These are phyloP conservation scores for Blastocladiella britannica DNA, from an alignment of 192 early-diverging fungal genomes.

Conservation along the genomic window DNA sequence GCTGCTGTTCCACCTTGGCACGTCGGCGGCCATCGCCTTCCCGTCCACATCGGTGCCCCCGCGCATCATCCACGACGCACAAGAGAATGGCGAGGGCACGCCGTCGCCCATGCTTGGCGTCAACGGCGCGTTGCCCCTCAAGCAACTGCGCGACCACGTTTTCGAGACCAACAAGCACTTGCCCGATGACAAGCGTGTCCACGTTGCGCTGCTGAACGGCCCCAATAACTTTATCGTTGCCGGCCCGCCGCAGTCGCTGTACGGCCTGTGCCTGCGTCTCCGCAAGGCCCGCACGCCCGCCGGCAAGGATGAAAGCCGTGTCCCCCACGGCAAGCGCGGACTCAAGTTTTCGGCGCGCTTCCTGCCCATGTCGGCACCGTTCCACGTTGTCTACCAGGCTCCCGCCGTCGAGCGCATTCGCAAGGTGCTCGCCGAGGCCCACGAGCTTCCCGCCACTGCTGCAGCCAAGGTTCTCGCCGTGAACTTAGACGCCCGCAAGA, in stretches of 20 bases:
- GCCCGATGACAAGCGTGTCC: constrained; percentile 58
- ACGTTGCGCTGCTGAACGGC: constrained; percentile 75
- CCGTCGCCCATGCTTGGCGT: constrained; percentile 84
- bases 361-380: constrained; percentile 78
- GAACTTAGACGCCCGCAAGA: no score
- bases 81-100: constrained; percentile 69
- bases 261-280: constrained; percentile 74
- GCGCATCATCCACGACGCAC: constrained; percentile 70
- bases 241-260: constrained; percentile 73
- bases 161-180: constrained; percentile 73
- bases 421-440: constrained; percentile 9
- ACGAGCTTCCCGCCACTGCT: no score
- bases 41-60: constrained; percentile 65
- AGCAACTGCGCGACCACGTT: constrained; percentile 50
- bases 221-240: constrained; percentile 73
- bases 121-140: constrained; percentile 19
- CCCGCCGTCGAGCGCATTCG: constrained; percentile 36
- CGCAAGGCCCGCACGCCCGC: constrained; percentile 79
- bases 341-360: constrained; percentile 77
- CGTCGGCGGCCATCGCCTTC: constrained; percentile 54
- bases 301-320: constrained; percentile 64
- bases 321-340: constrained; percentile 74
- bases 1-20: constrained; percentile 63
- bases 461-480: no score
- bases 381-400: constrained; percentile 65